Percentiles rank a stretch among this genome's conserved stretches.
phyloP scores from a whole-genome alignment of 345 rosid genomes.

The Fremontodendron californicum region DNA sequence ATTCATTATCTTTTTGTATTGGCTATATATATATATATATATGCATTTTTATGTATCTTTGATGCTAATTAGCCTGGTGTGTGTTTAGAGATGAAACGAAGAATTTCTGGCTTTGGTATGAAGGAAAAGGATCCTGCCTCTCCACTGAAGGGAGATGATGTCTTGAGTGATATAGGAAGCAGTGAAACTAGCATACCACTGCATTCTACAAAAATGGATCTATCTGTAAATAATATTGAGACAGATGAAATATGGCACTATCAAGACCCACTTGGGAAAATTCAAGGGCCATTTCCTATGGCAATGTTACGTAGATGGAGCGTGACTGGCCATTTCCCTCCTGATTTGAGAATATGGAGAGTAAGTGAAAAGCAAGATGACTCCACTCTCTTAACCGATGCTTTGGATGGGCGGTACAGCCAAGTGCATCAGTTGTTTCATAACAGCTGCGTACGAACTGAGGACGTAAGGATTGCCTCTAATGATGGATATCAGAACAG shows the following conservation, averaged over 20 bases:
- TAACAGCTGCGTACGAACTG: constrained; percentile 13
- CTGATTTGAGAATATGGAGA: constrained; percentile 71
- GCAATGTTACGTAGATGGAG: constrained; percentile 72
- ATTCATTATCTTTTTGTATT: not conserved
- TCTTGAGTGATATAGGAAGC: constrained; percentile 33
- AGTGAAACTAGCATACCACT: constrained; percentile 31
- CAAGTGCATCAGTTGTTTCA: constrained; percentile 26
- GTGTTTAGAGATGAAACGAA: constrained; percentile 39
- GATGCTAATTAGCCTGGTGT: constrained; percentile 10
- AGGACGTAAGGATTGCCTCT: constrained; percentile 20
- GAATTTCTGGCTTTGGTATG: constrained; percentile 27
- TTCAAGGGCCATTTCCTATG: constrained; percentile 88
- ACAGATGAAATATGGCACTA: constrained; percentile 67
- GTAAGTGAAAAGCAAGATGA: constrained; percentile 50
- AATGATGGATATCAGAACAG: constrained; percentile 23
- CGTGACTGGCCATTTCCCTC: constrained; percentile 61
- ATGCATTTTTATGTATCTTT: not conserved
- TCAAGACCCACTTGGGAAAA: constrained; percentile 72
- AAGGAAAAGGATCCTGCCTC: constrained; percentile 29
- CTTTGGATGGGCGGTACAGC: constrained; percentile 39
- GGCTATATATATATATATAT: not conserved
- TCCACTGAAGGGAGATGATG: constrained; percentile 31
- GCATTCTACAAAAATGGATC: constrained; percentile 37
- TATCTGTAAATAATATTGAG: constrained; percentile 41
- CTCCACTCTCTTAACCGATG: constrained; percentile 73